Evolutionary conservation across 805 yeast species (phyloP), one percentile per base, ranked within the genome.

Genomic region (Suhomyces sp.): DNA sequence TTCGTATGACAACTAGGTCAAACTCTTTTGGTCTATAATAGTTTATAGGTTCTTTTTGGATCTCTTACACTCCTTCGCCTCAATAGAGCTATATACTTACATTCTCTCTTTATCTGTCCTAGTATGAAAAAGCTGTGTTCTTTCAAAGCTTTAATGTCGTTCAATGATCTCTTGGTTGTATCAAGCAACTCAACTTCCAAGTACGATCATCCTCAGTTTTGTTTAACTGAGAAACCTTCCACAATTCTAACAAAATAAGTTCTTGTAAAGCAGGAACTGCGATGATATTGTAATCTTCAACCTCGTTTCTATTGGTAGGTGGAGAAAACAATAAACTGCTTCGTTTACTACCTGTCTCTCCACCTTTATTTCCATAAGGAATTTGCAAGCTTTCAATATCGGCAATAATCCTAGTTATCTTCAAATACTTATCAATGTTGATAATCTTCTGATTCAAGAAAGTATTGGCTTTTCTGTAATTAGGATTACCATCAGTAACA

Each of bases 401-500:
- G 6, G 85, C 75, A 33, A 83, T 70, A 24, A 82, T 74, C 38
- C 79, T 67, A 5, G 88, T 78, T 31, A 81, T 73, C 52, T 79
- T 81, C 57, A 72, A 69, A 51, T 81, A 81, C 53, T 85, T 85
- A 53, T 83, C 93, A 43, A 84, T 75, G 51, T 85, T 83, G 50
- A 85, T 76, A 44, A 82, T 64, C 47, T 75, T 76, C 49, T 76
- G 77, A 43, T 70, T 70, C 48, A 77, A 63, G 48, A 76, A 76
- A 5, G 65, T 73, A 42, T 78, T 76, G 4, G 82, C 79, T 41
- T 69, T 75, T 53, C 90, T 68, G 53, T 65, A 79, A 47, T 77
- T 81, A 25, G 83, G 72, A 52, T 84, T 84, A n/a, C 93, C 91
- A 47, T 85, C 95, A 33, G 79, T 74, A n/a, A 83, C 77, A 60